Percentiles rank a stretch among this genome's conserved stretches.
Conservation (phyloP, 1,284 basidiomycete genomes). For the Chalciporus sp. region DNA sequence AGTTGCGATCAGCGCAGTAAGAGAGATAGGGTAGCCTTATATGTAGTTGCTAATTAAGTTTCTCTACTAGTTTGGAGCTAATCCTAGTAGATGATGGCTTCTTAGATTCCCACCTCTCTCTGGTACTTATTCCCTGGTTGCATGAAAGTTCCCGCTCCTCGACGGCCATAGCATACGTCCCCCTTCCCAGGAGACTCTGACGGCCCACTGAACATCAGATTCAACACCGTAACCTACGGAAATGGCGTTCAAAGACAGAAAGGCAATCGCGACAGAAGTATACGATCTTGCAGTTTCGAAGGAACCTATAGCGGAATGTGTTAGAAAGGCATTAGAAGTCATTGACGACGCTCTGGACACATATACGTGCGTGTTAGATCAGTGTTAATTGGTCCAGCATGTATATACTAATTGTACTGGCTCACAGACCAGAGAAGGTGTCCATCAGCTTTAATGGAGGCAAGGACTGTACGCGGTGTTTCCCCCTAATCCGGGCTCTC, state of each 20-base stretch:
- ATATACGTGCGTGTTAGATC: slow-evolving; percentile 65
- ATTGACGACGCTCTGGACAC: slow-evolving; percentile 75
- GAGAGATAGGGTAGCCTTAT: not conserved
- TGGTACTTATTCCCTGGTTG: slow-evolving; percentile 2
- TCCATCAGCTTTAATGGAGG: slow-evolving; percentile 97
- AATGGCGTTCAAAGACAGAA: slow-evolving; percentile 41
- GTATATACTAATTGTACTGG: not conserved
- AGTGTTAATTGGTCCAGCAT: slow-evolving; percentile 8
- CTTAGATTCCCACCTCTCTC: slow-evolving; percentile 19
- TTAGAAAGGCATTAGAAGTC: slow-evolving; percentile 77
- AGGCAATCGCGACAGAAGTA: slow-evolving; percentile 54
- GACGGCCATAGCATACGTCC: slow-evolving; percentile 3
- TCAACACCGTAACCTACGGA: not conserved
- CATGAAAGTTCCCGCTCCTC: slow-evolving; percentile 12
- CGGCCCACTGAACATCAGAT: not conserved
- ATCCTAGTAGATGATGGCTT: not conserved
- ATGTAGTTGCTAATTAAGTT: not conserved
- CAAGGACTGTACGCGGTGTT: slow-evolving; percentile 86
- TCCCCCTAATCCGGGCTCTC: not conserved
- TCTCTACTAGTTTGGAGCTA: not conserved
- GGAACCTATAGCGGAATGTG: slow-evolving; percentile 58
- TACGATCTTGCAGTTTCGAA: slow-evolving; percentile 57
- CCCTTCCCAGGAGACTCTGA: slow-evolving; percentile 10
- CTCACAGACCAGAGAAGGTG: slow-evolving; percentile 59
- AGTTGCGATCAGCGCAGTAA: not conserved